A percentile compares a stretch with the other conserved stretches of the same genome.
These are phyloP conservation scores for Tolypocladium paradoxum DNA, from an alignment of 2,329 filamentous ascomycete species.

Conservation along the genomic window DNA sequence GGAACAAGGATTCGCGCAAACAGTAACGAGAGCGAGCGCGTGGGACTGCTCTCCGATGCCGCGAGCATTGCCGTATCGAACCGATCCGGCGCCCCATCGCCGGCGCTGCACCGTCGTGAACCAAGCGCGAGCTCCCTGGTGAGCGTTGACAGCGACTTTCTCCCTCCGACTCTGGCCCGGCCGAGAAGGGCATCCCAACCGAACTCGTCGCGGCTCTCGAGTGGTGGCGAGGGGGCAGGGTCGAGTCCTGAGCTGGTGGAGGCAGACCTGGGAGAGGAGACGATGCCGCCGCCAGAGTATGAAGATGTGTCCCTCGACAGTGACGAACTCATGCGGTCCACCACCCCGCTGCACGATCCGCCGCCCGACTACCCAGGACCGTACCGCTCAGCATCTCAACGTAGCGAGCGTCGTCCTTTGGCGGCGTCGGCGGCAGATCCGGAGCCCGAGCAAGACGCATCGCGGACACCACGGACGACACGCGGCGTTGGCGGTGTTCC, in stretches of 20 bases:
- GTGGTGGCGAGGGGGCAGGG: slow-evolving; percentile 27
- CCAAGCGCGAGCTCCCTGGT: slow-evolving; percentile 43
- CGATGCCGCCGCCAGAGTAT: slow-evolving; percentile 45
- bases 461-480: slow-evolving; percentile 9
- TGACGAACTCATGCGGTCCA: slow-evolving; percentile 25
- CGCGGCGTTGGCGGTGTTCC: slow-evolving; percentile 30
- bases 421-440: slow-evolving; percentile 4
- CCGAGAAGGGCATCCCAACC: slow-evolving; percentile 31
- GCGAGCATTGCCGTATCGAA: slow-evolving; percentile 45
- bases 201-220: slow-evolving; percentile 25
- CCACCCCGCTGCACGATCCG: slow-evolving; percentile 34
- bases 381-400: slow-evolving; percentile 16
- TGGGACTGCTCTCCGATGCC: slow-evolving; percentile 61
- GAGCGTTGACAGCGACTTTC: slow-evolving; percentile 39
- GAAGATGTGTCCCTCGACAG: slow-evolving; percentile 36
- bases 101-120: slow-evolving; percentile 29
- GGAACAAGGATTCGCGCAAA: slow-evolving; percentile 65
- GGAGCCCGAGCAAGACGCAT: not conserved
- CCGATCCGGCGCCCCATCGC: slow-evolving; percentile 21
- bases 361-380: slow-evolving; percentile 41
- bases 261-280: slow-evolving; percentile 34
- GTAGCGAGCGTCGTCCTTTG: slow-evolving; percentile 2
- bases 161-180: slow-evolving; percentile 25
- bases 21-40: slow-evolving; percentile 61
- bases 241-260: slow-evolving; percentile 43